Base-by-base conservation (phyloP, 169 alveolate species). In the Eimeria maxima region DNA sequence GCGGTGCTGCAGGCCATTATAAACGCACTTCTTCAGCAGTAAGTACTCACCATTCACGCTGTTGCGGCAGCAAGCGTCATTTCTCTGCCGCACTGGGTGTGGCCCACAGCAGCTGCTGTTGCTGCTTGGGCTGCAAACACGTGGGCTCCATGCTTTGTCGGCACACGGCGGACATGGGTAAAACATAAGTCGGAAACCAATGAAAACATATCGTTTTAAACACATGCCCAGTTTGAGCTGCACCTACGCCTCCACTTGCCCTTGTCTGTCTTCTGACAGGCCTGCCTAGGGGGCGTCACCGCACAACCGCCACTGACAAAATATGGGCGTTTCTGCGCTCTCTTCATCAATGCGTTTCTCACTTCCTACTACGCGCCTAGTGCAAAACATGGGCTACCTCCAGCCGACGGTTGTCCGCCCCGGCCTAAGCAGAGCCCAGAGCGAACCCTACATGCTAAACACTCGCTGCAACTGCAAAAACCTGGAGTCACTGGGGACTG, bases 1-100 rank as follows among this genome's bases (percentile, higher is more conserved):
- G 91, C 88, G 63, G 84, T 92, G 55, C 47, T 92, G 83, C 95
- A 92, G 73, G 95, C 95, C 29, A 92, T 92, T 18, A 71, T 92
- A 29, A 76, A 92, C 71, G 89, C 95, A 27, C 50, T 92, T n/a
- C 27, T 92, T 7, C 93, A 86, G 81, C 93, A 57, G 63, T 63
- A 27, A 63, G 22, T 5, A 45, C 10, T 38, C 78, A 69, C 78
- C 2, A 69, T 69, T 29, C 78, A 69, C 44, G 80, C 80, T 0
- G 50, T 47, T 20, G n/a, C 47, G 33, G 80, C 50, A 65, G 74
- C 74, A 65, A 38, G 24, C 22, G 74, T n/a, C 63, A 8, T 8
- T 1, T 3, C n/a, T 69, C 47, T n/a, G 8, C 80, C 13, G 22
- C n/a, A n/a, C 38, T 33, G 0, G 38, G 38, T 33, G 38, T 33